These are phyloP conservation scores for Periconia digitata DNA, from an alignment of 2,329 filamentous ascomycete genomes.

Conservation along the genomic window DNA sequence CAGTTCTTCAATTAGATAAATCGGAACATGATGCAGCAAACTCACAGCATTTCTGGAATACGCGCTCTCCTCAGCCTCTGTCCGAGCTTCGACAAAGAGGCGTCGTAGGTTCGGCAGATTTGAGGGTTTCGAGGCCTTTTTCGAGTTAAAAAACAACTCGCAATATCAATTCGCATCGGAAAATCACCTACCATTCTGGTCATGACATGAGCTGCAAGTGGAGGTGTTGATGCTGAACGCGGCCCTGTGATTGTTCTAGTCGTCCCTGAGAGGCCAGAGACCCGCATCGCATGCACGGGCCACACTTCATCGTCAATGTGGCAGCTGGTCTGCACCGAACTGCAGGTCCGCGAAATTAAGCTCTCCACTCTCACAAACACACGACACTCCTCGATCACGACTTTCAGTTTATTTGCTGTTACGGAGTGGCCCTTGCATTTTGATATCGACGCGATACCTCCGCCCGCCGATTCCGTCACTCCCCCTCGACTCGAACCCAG, in stretches of 20 bases:
- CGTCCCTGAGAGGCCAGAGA: slow-evolving; percentile 8
- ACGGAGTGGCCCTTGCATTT: not conserved
- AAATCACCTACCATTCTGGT: slow-evolving; percentile 21
- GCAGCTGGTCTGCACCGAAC: slow-evolving; percentile 25
- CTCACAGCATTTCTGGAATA: slow-evolving; percentile 90
- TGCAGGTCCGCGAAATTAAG: slow-evolving; percentile 18
- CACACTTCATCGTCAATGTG: slow-evolving; percentile 24
- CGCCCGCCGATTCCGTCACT: slow-evolving; percentile 10
- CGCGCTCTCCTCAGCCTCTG: slow-evolving; percentile 89
- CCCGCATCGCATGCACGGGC: slow-evolving; percentile 22
- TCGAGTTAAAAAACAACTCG: not conserved
- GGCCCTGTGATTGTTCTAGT: no score
- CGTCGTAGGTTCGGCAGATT: slow-evolving; percentile 92
- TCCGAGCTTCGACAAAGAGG: slow-evolving; percentile 91
- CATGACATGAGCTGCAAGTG: not conserved
- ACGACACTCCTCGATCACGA: not conserved
- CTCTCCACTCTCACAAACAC: slow-evolving; percentile 2
- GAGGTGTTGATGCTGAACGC: not conserved
- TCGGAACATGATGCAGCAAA: not conserved
- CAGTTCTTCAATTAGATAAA: not conserved
- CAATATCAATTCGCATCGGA: not conserved
- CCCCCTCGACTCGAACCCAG: slow-evolving; percentile 3
- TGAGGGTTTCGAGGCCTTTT: slow-evolving; percentile 53
- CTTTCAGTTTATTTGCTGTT: not conserved
- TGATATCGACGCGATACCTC: not conserved